phyloP scores from a whole-genome alignment of 805 yeast genomes.

The Metschnikowia lochheadii region DNA sequence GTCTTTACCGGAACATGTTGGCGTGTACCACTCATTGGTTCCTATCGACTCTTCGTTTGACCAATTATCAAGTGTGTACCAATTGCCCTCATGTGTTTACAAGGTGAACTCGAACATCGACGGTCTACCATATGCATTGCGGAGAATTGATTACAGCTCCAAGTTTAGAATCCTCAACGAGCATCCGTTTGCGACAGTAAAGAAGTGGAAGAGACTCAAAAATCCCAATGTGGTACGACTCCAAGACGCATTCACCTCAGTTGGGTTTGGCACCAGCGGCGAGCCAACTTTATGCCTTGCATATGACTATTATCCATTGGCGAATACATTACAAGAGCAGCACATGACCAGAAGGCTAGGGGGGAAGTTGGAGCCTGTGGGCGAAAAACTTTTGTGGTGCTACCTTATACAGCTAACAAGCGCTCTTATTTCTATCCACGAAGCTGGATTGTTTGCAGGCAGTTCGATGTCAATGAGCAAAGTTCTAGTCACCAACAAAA shows the following conservation, averaged over 20 bases:
- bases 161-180: slow-evolving; percentile 40
- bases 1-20: slow-evolving; percentile 56
- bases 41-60: slow-evolving; percentile 60
- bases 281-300: slow-evolving; percentile 60
- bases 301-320: slow-evolving; percentile 80
- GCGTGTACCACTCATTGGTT: slow-evolving; percentile 71
- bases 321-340: slow-evolving; percentile 64
- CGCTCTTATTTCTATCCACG: slow-evolving; percentile 67
- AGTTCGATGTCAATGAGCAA: slow-evolving; percentile 58
- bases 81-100: slow-evolving; percentile 59
- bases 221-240: slow-evolving; percentile 60
- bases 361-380: slow-evolving; percentile 46
- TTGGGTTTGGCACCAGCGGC: slow-evolving; percentile 71
- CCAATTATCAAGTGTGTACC: slow-evolving; percentile 38
- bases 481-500: slow-evolving; percentile 67
- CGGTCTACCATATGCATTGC: slow-evolving; percentile 72
- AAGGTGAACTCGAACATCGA: slow-evolving; percentile 77
- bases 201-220: slow-evolving; percentile 59
- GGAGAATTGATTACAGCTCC: slow-evolving; percentile 55
- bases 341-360: slow-evolving; percentile 50
- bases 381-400: slow-evolving; percentile 68
- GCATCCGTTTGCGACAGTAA: slow-evolving; percentile 54
- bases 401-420: slow-evolving; percentile 70
- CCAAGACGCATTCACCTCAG: slow-evolving; percentile 80
- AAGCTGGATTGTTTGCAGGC: slow-evolving; percentile 59